Conservation (phyloP, 805 yeast species). For the Jamesozyma rosinii region DNA sequence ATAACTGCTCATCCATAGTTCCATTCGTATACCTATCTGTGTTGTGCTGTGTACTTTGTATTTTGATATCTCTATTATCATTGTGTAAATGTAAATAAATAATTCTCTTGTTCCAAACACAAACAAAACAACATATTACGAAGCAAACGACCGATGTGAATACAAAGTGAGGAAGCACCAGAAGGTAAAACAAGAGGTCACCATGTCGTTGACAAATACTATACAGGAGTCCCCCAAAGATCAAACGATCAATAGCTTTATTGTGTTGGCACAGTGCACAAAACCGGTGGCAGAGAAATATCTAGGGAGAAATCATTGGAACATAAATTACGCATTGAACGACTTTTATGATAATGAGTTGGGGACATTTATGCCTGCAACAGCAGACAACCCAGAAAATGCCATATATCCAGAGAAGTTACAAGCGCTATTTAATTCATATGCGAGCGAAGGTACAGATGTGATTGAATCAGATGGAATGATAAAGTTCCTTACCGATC, state of each 20-base stretch:
- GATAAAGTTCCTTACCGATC: constrained; percentile 51
- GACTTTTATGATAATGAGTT: constrained; percentile 26
- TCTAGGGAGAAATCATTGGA: constrained; percentile 21
- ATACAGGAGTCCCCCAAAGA: neutral
- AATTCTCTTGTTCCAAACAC: neutral
- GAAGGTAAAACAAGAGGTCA: neutral
- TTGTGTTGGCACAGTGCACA: constrained; percentile 19
- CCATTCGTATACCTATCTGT: too few relatives aligned
- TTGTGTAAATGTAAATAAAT: too few relatives aligned
- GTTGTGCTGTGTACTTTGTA: neutral
- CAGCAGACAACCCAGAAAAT: neutral
- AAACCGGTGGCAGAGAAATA: constrained; percentile 16
- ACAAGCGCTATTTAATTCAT: constrained; percentile 13
- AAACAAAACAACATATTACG: neutral
- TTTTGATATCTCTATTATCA: neutral
- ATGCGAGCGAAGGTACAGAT: constrained; percentile 18
- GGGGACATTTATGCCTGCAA: constrained; percentile 13
- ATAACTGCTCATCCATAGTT: constrained; percentile 3
- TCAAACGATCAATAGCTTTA: constrained; percentile 12
- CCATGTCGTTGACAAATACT: neutral
- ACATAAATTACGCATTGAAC: constrained; percentile 25
- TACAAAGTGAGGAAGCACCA: neutral
- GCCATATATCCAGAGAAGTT: constrained; percentile 14
- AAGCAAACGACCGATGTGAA: neutral
- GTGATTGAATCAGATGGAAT: constrained; percentile 75